phyloP scores from a whole-genome alignment of 306 rosid species.

The Trifolium pratense region DNA sequence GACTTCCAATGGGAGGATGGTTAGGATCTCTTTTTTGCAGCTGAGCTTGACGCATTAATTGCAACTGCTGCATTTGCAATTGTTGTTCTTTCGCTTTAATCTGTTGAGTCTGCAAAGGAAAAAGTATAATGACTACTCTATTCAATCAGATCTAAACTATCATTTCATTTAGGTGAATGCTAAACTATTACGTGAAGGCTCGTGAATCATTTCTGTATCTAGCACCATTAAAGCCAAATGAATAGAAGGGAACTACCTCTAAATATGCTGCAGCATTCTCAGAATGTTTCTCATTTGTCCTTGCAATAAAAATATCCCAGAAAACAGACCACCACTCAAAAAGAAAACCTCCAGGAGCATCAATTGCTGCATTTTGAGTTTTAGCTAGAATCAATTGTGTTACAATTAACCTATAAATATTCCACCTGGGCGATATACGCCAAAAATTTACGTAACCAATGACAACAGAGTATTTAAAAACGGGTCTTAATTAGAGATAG shows the following conservation, averaged over 20 bases:
- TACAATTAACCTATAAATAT: background rate
- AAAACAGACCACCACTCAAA: constrained; percentile 99
- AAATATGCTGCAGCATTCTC: constrained; percentile 89
- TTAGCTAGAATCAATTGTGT: constrained; percentile 27
- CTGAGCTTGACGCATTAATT: constrained; percentile 87
- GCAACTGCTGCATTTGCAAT: constrained; percentile 85
- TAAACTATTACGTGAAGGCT: constrained; percentile 5
- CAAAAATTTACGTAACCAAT: background rate
- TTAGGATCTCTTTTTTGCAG: constrained; percentile 84
- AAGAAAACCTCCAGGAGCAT: constrained; percentile 97
- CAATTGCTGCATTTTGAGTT: constrained; percentile 76
- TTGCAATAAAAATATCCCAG: constrained; percentile 92
- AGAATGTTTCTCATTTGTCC: constrained; percentile 94
- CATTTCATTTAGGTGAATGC: constrained; percentile 10
- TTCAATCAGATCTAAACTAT: constrained; percentile 22
- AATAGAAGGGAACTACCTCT: constrained; percentile 58
- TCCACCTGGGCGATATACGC: constrained; percentile 8
- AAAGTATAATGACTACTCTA: constrained; percentile 14
- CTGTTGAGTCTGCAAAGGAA: constrained; percentile 70
- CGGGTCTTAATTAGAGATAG: constrained; percentile 1
- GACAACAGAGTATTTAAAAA: constrained; percentile 35
- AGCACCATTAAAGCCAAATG: constrained; percentile 6
- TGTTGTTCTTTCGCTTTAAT: constrained; percentile 79
- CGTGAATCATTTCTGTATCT: constrained; percentile 9
- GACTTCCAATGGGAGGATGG: constrained; percentile 73